Conservation (phyloP, 225 moss, liverwort and hornwort genomes). For the Marchantia polymorpha region DNA sequence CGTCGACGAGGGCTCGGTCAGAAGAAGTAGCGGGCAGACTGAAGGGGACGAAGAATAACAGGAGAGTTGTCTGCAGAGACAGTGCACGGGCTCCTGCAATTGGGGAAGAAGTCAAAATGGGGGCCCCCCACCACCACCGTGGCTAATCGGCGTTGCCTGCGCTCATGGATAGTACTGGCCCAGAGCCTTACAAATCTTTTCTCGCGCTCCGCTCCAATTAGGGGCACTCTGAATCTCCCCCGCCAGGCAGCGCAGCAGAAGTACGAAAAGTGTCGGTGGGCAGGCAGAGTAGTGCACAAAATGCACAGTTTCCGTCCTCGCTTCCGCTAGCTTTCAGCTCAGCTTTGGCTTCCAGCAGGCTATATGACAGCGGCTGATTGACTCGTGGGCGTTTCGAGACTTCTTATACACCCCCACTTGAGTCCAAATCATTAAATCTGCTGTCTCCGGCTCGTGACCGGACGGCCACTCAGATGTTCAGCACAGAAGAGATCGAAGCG, state of each 20-base stretch:
- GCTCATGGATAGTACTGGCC: background rate
- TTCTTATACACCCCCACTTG: background rate
- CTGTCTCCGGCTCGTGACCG: background rate
- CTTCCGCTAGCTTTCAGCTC: background rate
- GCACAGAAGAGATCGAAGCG: background rate
- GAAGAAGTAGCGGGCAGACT: background rate
- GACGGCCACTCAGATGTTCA: slow-evolving; percentile 7
- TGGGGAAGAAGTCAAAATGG: slow-evolving; percentile 10
- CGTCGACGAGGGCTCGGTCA: background rate
- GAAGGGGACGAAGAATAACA: background rate
- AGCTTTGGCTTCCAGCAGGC: background rate
- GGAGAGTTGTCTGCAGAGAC: slow-evolving; percentile 2
- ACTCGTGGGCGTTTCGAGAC: slow-evolving; percentile 12
- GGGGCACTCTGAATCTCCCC: background rate
- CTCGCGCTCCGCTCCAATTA: background rate
- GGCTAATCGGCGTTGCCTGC: slow-evolving; percentile 9
- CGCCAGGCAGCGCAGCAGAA: background rate
- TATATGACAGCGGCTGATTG: background rate
- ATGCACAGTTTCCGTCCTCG: background rate
- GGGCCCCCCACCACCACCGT: no score
- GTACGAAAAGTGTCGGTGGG: slow-evolving; percentile 4
- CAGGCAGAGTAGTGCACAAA: slow-evolving; percentile 7
- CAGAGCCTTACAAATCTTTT: background rate
- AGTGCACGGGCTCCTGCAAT: slow-evolving; percentile 9
- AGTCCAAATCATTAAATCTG: background rate